Evolutionary conservation across 2,329 filamentous ascomycete species (phyloP).

Genomic region (Truncatella angustata): DNA sequence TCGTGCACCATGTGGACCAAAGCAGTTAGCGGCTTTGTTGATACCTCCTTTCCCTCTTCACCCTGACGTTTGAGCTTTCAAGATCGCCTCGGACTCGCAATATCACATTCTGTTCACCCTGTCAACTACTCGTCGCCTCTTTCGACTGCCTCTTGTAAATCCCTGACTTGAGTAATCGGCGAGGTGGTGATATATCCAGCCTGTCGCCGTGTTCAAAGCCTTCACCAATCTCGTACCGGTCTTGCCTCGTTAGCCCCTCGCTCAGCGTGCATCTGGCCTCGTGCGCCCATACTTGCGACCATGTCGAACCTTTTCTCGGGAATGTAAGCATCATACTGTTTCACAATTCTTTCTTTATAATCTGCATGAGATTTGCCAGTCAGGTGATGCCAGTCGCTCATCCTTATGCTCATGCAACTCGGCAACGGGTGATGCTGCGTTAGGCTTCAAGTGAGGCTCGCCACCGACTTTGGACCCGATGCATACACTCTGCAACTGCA

Average conservation of each 20-base stretch:
- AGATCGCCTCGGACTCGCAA: neutral
- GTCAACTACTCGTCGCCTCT: neutral
- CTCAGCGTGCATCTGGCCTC: conserved; percentile 3
- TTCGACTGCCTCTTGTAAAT: neutral
- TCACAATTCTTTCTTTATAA: conserved; percentile 1
- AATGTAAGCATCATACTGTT: conserved; percentile 49
- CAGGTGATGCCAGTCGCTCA: neutral
- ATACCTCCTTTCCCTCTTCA: conserved; percentile 5
- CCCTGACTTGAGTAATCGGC: neutral
- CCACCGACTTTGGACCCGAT: neutral
- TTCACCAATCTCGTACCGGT: neutral
- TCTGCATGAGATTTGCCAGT: neutral
- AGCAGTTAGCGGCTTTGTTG: neutral
- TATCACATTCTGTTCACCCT: neutral
- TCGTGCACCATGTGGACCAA: neutral
- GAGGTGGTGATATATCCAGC: neutral
- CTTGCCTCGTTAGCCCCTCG: conserved; percentile 2
- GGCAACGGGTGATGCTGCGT: neutral
- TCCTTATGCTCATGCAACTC: neutral
- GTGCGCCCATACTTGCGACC: conserved; percentile 24
- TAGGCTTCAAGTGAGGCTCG: conserved; percentile 4
- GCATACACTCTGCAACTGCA: neutral
- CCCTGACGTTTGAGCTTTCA: conserved; percentile 3
- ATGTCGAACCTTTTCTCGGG: conserved; percentile 63
- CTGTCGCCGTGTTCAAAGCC: neutral